phyloP scores from a whole-genome alignment of 768 basidiomycete species.

The Pleurotus tuber-regium region DNA sequence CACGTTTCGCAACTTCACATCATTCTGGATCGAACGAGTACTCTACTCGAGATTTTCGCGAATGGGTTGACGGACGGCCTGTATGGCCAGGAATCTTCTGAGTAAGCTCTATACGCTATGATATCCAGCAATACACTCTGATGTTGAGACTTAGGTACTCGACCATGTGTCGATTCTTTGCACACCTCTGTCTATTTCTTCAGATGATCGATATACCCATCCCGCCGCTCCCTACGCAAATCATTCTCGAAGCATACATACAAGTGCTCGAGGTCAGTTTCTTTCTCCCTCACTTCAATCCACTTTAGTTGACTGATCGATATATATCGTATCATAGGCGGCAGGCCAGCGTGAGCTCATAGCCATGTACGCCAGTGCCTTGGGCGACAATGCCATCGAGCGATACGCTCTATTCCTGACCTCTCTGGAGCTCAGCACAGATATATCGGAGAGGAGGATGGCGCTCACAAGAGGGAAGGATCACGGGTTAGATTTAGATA shows the following conservation, averaged over 20 bases:
- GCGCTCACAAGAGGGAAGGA: constrained; percentile 77
- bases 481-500: constrained; percentile 79
- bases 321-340: constrained; percentile 36
- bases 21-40: constrained; percentile 66
- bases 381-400: constrained; percentile 89
- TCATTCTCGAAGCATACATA: constrained; percentile 86
- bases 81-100: constrained; percentile 45
- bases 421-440: constrained; percentile 63
- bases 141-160: constrained; percentile 47
- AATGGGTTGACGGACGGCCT: constrained; percentile 49
- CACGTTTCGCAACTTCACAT: constrained; percentile 81
- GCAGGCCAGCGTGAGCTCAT: constrained; percentile 84
- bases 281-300: neutral
- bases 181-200: constrained; percentile 88
- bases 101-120: constrained; percentile 40
- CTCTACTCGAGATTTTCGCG: constrained; percentile 69
- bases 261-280: constrained; percentile 74
- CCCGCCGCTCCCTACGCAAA: constrained; percentile 72
- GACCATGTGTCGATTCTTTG: constrained; percentile 84
- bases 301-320: neutral
- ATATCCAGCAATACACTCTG: neutral
- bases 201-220: constrained; percentile 76
- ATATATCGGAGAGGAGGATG: constrained; percentile 59
- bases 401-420: constrained; percentile 90
- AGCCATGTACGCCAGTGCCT: constrained; percentile 88